Evolutionary conservation across 495 filamentous ascomycete genomes (phyloP), one percentile per base, ranked within the genome.

Genomic region (Talaromyces nanjingensis): DNA sequence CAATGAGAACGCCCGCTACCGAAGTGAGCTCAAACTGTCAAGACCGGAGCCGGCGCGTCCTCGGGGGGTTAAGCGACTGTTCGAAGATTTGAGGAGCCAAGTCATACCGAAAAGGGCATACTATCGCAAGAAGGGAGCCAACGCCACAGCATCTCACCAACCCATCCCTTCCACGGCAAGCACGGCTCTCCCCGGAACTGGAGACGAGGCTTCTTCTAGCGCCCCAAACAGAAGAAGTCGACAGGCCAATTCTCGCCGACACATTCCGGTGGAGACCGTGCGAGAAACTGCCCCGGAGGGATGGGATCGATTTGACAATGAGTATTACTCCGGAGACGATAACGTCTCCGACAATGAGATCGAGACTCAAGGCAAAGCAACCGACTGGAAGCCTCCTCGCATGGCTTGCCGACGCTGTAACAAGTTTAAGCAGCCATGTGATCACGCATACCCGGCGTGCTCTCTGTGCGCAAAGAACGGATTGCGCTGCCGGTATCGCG

Each of bases 371-470:
- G 59, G 59, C 14, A 60, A 60, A 22, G 59, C 59, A 22, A 27
- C 37, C 12, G 34, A n/a, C 18, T 60, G 39, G 14, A 60, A 60
- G 39, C 59, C 59, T 25, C 34, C 33, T 12, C 33, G 59, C 7
- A 60, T 60, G 59, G 59, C 59, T 18, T 60, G 59, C 20, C 59
- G 59, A 22, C 33, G 34, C 59, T 60, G 59, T 22, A 60, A 60
- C 24, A 60, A 60, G 34, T 11, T 24, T 9, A 60, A 60, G 31
- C 33, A 60, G 31, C 33, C 34, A 11, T 60, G 59, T 14, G 59
- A 60, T 16, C 59, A 60, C 59, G 24, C 6, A n/a, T 47, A 60
- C 34, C 59, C 59, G 11, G 22, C 59, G 14, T 60, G 59, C n/a
- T 60, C 39, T 9, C 6, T 29, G 3, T 60, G 59, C 24, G 22